Evolutionary conservation across 2,329 filamentous ascomycete species (phyloP), one percentile per base, ranked within the genome.

Genomic region (Venturiaceae sp.): DNA sequence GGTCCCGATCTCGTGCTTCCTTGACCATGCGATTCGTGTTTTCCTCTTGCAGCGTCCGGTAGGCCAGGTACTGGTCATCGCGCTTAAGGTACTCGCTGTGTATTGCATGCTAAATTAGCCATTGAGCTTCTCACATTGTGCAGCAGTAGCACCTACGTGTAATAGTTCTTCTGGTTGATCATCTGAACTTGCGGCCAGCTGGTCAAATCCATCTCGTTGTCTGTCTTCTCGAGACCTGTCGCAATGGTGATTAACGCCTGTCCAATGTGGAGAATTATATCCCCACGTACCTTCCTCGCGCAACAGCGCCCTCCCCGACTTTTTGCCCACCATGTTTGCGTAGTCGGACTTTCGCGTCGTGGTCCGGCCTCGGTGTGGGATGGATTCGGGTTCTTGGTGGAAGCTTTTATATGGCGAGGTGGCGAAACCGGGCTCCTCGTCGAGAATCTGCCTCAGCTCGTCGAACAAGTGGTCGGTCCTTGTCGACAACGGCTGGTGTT

Each of bases 111-210:
- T 13, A 23, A 60, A 57, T 37, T 23, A 23, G 52, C 52, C 59
- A 21, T 28, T 60, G 65, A 26, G 16, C 26, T 53, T n/a, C n/a
- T n/a, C n/a, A n/a, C n/a, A n/a, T n/a, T n/a, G n/a, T 61, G 52
- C 53, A 55, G 30, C 28, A 53, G 13, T 1, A 58, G 39, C 6
- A 77, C 85, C 62, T 80, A 94, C 90, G 92, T 96, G 72, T 96
- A 96, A 74, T 99, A 99, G 73, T 99, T 99, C 78, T 99, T 99
- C 73, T 99, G 94, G 71, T 99, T 99, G 74, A 99, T 99, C 67
- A 94, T 90, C 46, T 83, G 81, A 60, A 96, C 85, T 68, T 94
- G 87, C 9, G 94, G 92, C 92, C 94, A 99, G 71, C 82, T 95
- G 53, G 91, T 89, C 69, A 94, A 83, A 69, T 92, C 94, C 87